Base-by-base conservation (phyloP, 441 rosid species). In the Populus tomentosa region DNA sequence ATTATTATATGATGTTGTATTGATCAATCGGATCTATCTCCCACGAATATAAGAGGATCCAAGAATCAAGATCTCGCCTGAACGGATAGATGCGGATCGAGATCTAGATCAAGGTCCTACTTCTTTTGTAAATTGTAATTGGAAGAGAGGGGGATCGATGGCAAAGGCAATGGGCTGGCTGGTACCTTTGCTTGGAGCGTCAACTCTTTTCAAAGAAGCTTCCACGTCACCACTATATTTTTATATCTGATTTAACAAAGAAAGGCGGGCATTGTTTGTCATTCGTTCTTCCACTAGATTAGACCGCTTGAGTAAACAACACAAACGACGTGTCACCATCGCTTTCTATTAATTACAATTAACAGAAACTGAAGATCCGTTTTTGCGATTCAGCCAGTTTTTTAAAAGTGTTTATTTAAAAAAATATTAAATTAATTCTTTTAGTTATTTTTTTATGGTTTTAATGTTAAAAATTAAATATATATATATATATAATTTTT, bases 1-100 rank as follows among this genome's bases (percentile, higher is more conserved):
- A 90, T 91, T 78, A 21, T 36, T 18, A 16, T 50, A 50, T 14
- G 20, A 4, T 50, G 6, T 50, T 16, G 6, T 50, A 16, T 50
- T 5, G 6, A 50, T 46, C 20, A 50, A 18, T 50, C 59, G n/a
- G 59, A 16, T 50, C 59, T 50, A 50, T 16, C 59, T 16, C 59
- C 59, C 7, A 50, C 59, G 6, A 50, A 50, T 50, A 50, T 16
- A 16, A 50, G 59, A 50, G 59, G 59, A 50, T 16, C 59, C 59
- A 50, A 16, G 59, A 50, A 50, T 50, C 59, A 50, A 50, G 59
- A 50, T 18, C 59, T 50, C 59, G 20, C 6, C 59, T 5, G 59
- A 50, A 14, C 59, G 7, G 59, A 18, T 1, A 14, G 59, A 16
- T 14, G 14, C 50, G 50, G 50, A 42, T 50, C 59, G 7, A 50